Evolutionary conservation across 2,329 filamentous ascomycete genomes (phyloP), one percentile per base, ranked within the genome.

Genomic region (Tolypocladium ovalisporum): DNA sequence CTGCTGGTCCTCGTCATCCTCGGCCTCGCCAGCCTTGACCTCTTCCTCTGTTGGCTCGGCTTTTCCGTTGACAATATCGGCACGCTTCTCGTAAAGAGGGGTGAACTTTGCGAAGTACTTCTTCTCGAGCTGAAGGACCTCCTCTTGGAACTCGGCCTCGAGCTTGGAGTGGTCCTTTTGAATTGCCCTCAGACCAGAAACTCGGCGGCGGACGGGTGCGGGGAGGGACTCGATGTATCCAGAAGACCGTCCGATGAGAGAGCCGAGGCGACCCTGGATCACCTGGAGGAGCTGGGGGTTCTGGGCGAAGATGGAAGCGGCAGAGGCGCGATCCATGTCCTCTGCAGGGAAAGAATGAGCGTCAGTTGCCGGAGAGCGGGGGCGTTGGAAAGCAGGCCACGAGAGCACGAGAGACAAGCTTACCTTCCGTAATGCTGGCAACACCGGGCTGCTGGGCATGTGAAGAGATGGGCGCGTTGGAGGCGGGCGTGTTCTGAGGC

Each of bases 51-150:
- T 90, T 35, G 94, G 94, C 79, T 99, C 94, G 60, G 79, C 73
- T 62, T 78, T 77, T 66, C 94, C 94, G 76, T 97, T 97, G 74
- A 99, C 82, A 66, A 99, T 97, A 67, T 86, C 83, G 61, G 92
- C 84, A 74, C 94, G 92, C 82, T 94, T 94, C 81, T 97, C 80
- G 78, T 99, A 99, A 54, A 99, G 84, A 60, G 94, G 94, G 56
- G 90, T 96, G 78, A 97, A 99, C 78, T 97, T 97, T 77, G 89
- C 90, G 68, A 97, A 97, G 77, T 96, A 99, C 79, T 97, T 97
- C 85, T 99, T 99, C 83, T 99, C 94, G 34, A 99, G 84, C 75
- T 97, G 87, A 59, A 99, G 83, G 61, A 99, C 92, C 78, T 97
- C 95, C 75, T 97, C 92, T 75, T 99, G 95, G 76, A 99, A 97